Evolutionary conservation across 768 basidiomycete genomes (phyloP).

Genomic region (Rhodocollybia butyracea): DNA sequence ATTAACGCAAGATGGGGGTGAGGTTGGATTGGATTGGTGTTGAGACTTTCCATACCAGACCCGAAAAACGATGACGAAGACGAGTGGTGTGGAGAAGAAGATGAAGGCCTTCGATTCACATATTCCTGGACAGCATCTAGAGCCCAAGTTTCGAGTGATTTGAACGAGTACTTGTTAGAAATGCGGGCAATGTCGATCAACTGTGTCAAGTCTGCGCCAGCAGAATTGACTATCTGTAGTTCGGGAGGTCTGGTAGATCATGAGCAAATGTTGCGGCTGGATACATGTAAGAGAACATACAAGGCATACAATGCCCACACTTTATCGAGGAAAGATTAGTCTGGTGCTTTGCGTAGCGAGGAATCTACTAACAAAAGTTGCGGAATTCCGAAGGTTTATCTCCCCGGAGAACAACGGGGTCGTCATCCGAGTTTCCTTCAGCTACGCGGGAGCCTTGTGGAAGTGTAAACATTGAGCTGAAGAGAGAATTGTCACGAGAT

Average conservation of each 20-base stretch:
- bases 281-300: slow-evolving; percentile 35
- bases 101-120: slow-evolving; percentile 56
- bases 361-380: slow-evolving; percentile 39
- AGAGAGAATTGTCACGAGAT: slow-evolving; percentile 62
- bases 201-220: slow-evolving; percentile 46
- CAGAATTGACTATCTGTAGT: slow-evolving; percentile 43
- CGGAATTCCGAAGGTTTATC: slow-evolving; percentile 66
- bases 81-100: slow-evolving; percentile 38
- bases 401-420: slow-evolving; percentile 61
- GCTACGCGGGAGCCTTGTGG: slow-evolving; percentile 49
- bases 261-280: slow-evolving; percentile 3
- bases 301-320: slow-evolving; percentile 74
- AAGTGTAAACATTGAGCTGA: slow-evolving; percentile 62
- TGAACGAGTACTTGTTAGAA: slow-evolving; percentile 74
- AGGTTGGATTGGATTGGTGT: slow-evolving; percentile 12
- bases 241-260: slow-evolving; percentile 54
- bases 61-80: slow-evolving; percentile 32
- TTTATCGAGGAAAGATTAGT: background rate
- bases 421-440: slow-evolving; percentile 63
- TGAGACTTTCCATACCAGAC: slow-evolving; percentile 11
- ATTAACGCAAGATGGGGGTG: slow-evolving; percentile 13
- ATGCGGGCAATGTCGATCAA: slow-evolving; percentile 64
- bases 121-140: slow-evolving; percentile 70
- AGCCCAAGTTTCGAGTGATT: slow-evolving; percentile 70
- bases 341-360: background rate